Percentiles rank a stretch among this genome's conserved stretches.
phyloP scores from a whole-genome alignment of 257 asterid genomes.

The Ballota nigra region DNA sequence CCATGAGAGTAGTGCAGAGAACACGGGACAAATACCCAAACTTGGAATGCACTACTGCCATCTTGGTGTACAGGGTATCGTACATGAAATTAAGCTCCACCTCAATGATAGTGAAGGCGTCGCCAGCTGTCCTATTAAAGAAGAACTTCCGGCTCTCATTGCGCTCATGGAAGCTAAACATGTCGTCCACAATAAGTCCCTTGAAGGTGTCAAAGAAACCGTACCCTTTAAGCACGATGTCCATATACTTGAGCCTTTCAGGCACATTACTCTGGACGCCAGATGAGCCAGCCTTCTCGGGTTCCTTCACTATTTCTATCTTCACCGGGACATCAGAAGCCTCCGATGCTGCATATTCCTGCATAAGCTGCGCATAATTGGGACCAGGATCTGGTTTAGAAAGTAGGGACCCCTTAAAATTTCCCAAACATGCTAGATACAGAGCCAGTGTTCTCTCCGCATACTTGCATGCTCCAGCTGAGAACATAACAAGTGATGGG shows the following conservation, averaged over 20 bases:
- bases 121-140: background rate
- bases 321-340: background rate
- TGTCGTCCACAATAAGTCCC: conserved; percentile 29
- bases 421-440: conserved; percentile 15
- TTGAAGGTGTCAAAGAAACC: background rate
- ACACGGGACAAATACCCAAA: conserved; percentile 7
- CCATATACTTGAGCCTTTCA: background rate
- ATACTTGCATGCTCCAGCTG: conserved; percentile 29
- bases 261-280: background rate
- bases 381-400: conserved; percentile 28
- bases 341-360: conserved; percentile 6
- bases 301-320: background rate
- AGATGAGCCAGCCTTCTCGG: background rate
- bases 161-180: conserved; percentile 22
- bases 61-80: conserved; percentile 35
- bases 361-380: conserved; percentile 31
- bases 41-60: conserved; percentile 4
- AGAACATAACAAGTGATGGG: background rate
- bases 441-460: conserved; percentile 25
- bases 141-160: conserved; percentile 5
- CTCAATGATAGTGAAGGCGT: conserved; percentile 28
- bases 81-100: conserved; percentile 33
- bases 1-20: conserved; percentile 12
- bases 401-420: conserved; percentile 15
- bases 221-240: background rate